Conservation (phyloP, 257 asterid species). For the Haberlea rhodopensis region DNA sequence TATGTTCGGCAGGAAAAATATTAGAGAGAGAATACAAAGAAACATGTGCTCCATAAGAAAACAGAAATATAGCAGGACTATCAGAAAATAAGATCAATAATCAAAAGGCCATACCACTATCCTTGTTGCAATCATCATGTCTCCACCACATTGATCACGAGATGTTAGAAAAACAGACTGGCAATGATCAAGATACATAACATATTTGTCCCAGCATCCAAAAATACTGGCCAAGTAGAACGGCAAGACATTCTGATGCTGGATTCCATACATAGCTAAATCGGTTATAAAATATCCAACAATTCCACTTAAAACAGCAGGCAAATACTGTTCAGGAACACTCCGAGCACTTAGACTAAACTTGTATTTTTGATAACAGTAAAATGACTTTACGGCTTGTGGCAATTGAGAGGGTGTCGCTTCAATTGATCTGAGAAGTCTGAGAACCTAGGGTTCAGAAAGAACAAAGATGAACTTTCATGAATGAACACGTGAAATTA, state of each 20-base stretch:
- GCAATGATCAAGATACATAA: conserved; percentile 54
- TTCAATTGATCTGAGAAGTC: conserved; percentile 67
- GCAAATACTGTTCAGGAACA: conserved; percentile 56
- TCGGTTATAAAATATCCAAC: conserved; percentile 77
- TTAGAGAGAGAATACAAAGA: conserved; percentile 18
- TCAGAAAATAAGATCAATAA: conserved; percentile 8
- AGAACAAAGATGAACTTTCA: conserved; percentile 16
- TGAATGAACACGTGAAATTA: conserved; percentile 15
- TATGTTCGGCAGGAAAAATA: conserved; percentile 11
- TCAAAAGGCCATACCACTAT: conserved; percentile 48
- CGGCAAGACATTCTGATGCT: conserved; percentile 70
- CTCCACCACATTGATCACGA: conserved; percentile 37
- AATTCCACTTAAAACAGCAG: conserved; percentile 59
- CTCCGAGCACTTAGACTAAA: conserved; percentile 51
- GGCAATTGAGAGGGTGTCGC: conserved; percentile 57
- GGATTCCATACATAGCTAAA: conserved; percentile 68
- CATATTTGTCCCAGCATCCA: conserved; percentile 59
- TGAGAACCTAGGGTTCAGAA: conserved; percentile 61
- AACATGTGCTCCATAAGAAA: conserved; percentile 14
- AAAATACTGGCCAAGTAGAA: conserved; percentile 52
- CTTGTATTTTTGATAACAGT: conserved; percentile 66
- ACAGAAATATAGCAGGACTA: neutral
- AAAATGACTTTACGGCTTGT: conserved; percentile 65
- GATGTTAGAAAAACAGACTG: conserved; percentile 51
- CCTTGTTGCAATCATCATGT: conserved; percentile 29